Evolutionary conservation across 2,329 filamentous ascomycete species (phyloP), one percentile per base, ranked within the genome.

Genomic region (Incumbomyces lentus): DNA sequence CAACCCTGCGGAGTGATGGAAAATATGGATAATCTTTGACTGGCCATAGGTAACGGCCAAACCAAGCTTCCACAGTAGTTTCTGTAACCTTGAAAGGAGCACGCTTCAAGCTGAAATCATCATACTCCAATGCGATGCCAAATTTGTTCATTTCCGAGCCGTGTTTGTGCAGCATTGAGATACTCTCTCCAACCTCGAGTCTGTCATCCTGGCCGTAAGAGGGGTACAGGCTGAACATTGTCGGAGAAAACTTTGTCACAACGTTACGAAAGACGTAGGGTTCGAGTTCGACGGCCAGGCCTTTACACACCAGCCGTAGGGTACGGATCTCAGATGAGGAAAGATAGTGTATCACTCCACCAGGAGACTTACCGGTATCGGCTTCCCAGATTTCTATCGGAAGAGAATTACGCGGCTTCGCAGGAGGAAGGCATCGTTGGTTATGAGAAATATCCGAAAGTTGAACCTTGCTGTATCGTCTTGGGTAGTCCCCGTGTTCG

Each of bases 121-220:
- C 73, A n/a, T 84, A 70, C 56, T 85, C 81, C 50, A 85, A 78
- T 18, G 78, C 79, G 58, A 86, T 74, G 4, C 79, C 82, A 56
- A 82, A 84, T 44, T 72, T 73, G 22, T 68, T 65, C 47, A 86
- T 81, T 46, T 78, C 66, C 64, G 10, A 77, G 78, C 60, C 82
- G 81, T 13, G 72, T 71, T 53, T 76, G 63, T 54, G 82, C 81
- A 29, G 82, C 73, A 49, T 75, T 69, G 58, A 81, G 71, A 54
- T 70, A 67, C 31, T 68, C 55, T 47, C 70, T 66, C 47, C 68
- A 3, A 37, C 16, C 7, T 46, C 43, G 35, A 17, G 26, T 60
- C 52, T 58, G 56, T 33, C 56, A 46, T 51, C 49, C 58, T 49
- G 29, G 36, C 48, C 14, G 37, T 49, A 46, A 10, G 33, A 36